Base-by-base conservation (phyloP, 2,329 filamentous ascomycete genomes). In the Aureobasidium namibiae region DNA sequence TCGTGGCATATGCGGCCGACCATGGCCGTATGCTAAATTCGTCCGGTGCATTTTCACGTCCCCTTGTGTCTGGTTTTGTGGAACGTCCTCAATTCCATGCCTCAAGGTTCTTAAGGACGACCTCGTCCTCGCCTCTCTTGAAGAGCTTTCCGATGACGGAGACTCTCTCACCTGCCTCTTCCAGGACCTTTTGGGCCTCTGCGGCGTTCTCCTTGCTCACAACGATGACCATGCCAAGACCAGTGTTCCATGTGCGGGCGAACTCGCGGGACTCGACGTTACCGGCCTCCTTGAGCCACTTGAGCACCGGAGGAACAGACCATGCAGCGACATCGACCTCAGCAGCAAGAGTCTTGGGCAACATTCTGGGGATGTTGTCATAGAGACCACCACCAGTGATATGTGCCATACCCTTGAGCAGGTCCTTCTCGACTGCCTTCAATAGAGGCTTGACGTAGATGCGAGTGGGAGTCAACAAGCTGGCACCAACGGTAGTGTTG, bases 301-400 rank as follows among this genome's bases (percentile, higher is more conserved):
- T 80, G 77, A 97, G 94, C 4, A 96, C 88, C 1, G 82, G 76
- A 0, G 89, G 90, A 44, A 91, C 80, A 26, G 83, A 72, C 90
- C 92, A 99, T 1, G 82, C 75, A 42, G 79, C 76, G 48, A 88
- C 88, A 67, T 96, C 88, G 59, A 99, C 85, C 70, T 90, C 84
- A 1, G 91, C 92, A 1, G 88, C 82, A 6, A 99, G 82, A 46
- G 85, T 78, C 34, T 81, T 73, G 1, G 94, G 94, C 18, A 99
- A 80, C 88, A 95, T 95, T 64, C 94, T 86, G 31, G 94, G 94
- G 26, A 99, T 87, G 73, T 99, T 99, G 75, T 99, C 94, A 18
- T 87, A 80, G 21, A 99, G 82, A 11, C 94, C 94, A 62, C 94
- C 94, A 53, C 94, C 94, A 0, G 94, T 99, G 76, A 99, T 97